Conservation (phyloP, 108 stramenopile genomes). For the Cyclotella sp. region DNA sequence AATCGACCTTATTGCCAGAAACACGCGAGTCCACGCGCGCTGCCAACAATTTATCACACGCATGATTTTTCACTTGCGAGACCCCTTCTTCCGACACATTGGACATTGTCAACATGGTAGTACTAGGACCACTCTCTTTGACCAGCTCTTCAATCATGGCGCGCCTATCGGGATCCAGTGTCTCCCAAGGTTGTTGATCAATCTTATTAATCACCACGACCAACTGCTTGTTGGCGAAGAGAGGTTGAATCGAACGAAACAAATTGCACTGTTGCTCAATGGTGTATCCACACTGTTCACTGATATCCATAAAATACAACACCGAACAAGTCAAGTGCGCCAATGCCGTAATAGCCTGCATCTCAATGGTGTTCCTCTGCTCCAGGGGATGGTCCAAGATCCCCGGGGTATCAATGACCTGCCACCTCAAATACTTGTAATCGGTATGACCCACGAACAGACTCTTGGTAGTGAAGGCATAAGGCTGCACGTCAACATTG, state of each 20-base stretch:
- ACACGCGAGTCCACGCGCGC: slow-evolving; percentile 92
- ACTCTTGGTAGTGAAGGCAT: slow-evolving; percentile 99
- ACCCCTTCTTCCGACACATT: slow-evolving; percentile 96
- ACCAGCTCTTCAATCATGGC: slow-evolving; percentile 75
- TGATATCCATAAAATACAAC: slow-evolving; percentile 98
- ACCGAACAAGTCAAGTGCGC: slow-evolving; percentile 98
- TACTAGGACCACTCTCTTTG: slow-evolving; percentile 70
- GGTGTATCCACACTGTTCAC: slow-evolving; percentile 98
- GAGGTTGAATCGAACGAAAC: slow-evolving; percentile 93
- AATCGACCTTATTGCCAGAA: slow-evolving; percentile 91
- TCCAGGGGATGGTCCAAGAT: slow-evolving; percentile 98
- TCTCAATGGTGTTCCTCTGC: slow-evolving; percentile 99
- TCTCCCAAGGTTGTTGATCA: slow-evolving; percentile 92
- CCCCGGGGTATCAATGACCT: slow-evolving; percentile 99
- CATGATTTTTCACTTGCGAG: slow-evolving; percentile 86
- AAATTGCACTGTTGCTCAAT: slow-evolving; percentile 96
- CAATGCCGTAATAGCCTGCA: slow-evolving; percentile 99
- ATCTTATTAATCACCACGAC: slow-evolving; percentile 98
- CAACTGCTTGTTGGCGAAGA: slow-evolving; percentile 98
- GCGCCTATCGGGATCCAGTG: slow-evolving; percentile 72
- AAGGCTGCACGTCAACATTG: slow-evolving; percentile 99
- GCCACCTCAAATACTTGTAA: slow-evolving; percentile 98
- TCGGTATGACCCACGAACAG: slow-evolving; percentile 99
- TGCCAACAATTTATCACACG: slow-evolving; percentile 96
- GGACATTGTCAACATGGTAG: slow-evolving; percentile 92